phyloP scores from a whole-genome alignment of 2,329 filamentous ascomycete genomes.

The Talaromyces verruculosus region DNA sequence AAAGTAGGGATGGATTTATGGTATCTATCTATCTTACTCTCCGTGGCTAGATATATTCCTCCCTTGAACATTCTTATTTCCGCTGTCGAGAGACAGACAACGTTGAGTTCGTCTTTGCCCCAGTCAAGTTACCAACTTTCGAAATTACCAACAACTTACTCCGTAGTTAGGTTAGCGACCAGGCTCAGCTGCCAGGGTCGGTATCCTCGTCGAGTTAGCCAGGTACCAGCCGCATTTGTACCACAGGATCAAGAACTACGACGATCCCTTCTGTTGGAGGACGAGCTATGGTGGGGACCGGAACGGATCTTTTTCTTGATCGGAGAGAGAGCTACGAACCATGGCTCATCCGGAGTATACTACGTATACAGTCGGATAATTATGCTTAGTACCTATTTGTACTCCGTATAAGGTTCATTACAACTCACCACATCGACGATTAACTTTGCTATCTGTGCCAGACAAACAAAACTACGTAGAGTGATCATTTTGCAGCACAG shows the following conservation, averaged over 20 bases:
- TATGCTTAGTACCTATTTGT: too few species aligned
- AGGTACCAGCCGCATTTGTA: neutral
- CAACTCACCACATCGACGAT: neutral
- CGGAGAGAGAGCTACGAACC: neutral
- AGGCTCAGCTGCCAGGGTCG: neutral
- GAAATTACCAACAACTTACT: too few species aligned
- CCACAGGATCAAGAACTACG: neutral
- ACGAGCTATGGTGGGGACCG: neutral
- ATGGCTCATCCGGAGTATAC: neutral
- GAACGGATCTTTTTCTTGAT: constrained; percentile 5
- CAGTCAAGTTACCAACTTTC: too few species aligned
- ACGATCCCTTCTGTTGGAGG: neutral
- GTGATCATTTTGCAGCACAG: neutral
- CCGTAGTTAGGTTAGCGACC: too few species aligned
- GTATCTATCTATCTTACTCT: neutral
- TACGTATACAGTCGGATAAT: too few species aligned
- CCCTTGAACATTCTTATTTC: neutral
- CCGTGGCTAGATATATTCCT: neutral
- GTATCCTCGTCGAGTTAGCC: neutral
- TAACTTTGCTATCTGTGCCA: neutral
- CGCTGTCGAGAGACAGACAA: neutral
- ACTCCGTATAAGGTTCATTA: neutral
- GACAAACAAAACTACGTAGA: neutral
- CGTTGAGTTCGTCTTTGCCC: too few species aligned
- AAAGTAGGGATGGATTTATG: neutral